Percentiles rank a stretch among this genome's conserved stretches.
These are phyloP conservation scores for Dendrostoma leiphaemia DNA, from an alignment of 2,329 filamentous ascomycete species.

Conservation along the genomic window DNA sequence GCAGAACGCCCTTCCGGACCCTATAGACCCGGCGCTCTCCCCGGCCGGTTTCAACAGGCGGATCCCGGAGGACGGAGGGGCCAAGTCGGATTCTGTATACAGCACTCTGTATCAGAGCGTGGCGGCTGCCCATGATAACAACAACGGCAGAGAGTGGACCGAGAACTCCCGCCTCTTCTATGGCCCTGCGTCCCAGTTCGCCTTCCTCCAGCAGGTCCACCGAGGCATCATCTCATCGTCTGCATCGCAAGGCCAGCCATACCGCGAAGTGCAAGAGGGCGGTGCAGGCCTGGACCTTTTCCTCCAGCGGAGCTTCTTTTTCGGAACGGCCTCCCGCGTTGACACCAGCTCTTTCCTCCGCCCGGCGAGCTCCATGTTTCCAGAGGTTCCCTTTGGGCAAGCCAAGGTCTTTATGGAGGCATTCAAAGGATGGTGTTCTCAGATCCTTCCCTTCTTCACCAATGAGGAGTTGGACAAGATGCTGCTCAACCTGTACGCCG, in stretches of 20 bases:
- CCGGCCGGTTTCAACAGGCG: neutral
- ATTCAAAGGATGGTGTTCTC: constrained; percentile 21
- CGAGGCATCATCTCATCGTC: constrained; percentile 24
- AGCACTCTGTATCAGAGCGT: constrained; percentile 16
- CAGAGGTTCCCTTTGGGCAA: constrained; percentile 17
- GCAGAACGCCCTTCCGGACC: neutral
- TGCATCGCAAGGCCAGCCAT: constrained; percentile 12
- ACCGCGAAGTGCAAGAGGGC: constrained; percentile 25
- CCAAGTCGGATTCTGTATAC: constrained; percentile 7
- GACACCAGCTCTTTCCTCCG: constrained; percentile 12
- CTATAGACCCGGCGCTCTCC: neutral
- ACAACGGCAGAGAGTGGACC: constrained; percentile 3
- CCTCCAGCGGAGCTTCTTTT: constrained; percentile 30
- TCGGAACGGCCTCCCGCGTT: constrained; percentile 26
- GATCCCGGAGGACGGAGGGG: neutral
- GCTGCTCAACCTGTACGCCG: constrained; percentile 20
- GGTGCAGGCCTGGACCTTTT: constrained; percentile 28
- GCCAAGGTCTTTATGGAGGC: constrained; percentile 20
- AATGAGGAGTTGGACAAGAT: constrained; percentile 23
- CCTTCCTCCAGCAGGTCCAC: constrained; percentile 30
- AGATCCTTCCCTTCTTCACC: constrained; percentile 23
- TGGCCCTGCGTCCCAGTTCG: constrained; percentile 22
- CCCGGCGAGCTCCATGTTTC: constrained; percentile 4
- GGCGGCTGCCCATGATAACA: constrained; percentile 14
- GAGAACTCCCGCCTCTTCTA: constrained; percentile 16